Evolutionary conservation across 2,329 filamentous ascomycete species (phyloP).

Genomic region (Epichloe scottii): DNA sequence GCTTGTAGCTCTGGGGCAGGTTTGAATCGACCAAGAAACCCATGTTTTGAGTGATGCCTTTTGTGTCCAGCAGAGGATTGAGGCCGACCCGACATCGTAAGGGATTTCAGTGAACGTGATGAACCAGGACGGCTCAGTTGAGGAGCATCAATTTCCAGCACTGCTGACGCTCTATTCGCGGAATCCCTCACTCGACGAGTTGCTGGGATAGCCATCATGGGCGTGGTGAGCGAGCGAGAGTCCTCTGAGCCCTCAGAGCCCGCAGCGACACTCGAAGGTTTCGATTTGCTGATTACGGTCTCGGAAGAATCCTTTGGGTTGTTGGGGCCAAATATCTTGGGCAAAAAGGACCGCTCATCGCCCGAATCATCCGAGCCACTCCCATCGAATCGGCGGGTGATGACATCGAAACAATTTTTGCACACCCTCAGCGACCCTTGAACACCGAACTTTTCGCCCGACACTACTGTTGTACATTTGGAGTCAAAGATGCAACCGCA

Average conservation of each 20-base stretch:
- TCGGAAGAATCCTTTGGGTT: constrained; percentile 7
- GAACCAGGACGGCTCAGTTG: constrained; percentile 85
- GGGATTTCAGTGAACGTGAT: constrained; percentile 73
- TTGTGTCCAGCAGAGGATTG: constrained; percentile 66
- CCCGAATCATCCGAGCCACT: constrained; percentile 80
- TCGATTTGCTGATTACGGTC: constrained; percentile 4
- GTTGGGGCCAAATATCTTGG: constrained; percentile 46
- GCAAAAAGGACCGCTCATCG: constrained; percentile 59
- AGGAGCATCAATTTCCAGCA: constrained; percentile 80
- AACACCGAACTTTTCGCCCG: constrained; percentile 78
- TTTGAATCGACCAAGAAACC: constrained; percentile 66
- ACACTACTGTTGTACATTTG: constrained; percentile 86
- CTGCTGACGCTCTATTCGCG: constrained; percentile 64
- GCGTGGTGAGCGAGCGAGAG: constrained; percentile 45
- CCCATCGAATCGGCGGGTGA: constrained; percentile 79
- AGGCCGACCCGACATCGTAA: constrained; percentile 53
- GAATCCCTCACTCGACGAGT: constrained; percentile 58
- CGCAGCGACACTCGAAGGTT: constrained; percentile 21
- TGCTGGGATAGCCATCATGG: constrained; percentile 59
- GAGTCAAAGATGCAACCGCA: constrained; percentile 99
- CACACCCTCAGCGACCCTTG: constrained; percentile 77
- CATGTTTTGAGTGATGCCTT: constrained; percentile 78
- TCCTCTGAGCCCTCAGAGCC: constrained; percentile 32
- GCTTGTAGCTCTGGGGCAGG: constrained; percentile 61
- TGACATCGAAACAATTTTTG: constrained; percentile 82